A percentile compares a stretch with the other conserved stretches of the same genome.
phyloP scores from a whole-genome alignment of 768 basidiomycete genomes.

The Dacryopinax spathularia region DNA sequence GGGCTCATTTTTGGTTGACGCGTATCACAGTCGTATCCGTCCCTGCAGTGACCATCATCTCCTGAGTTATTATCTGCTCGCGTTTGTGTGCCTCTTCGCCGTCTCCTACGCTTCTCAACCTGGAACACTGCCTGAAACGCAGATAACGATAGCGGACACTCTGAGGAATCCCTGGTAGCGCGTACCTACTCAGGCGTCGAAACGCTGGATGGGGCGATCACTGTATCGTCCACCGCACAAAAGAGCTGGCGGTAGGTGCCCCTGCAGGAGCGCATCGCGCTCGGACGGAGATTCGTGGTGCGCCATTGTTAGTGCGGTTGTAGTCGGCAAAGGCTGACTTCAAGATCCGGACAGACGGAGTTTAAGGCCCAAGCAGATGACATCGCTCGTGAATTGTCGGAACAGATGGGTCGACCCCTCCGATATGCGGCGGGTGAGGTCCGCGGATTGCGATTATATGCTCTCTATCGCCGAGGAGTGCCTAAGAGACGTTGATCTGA shows the following conservation, averaged over 20 bases:
- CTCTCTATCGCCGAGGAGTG: constrained; percentile 63
- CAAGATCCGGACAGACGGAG: constrained; percentile 29
- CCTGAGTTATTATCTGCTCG: too few relatives aligned
- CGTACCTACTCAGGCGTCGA: constrained; percentile 46
- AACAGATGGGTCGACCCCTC: constrained; percentile 87
- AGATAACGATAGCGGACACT: constrained; percentile 76
- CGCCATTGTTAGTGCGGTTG: constrained; percentile 18
- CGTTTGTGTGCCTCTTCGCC: too few relatives aligned
- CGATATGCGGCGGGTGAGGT: constrained; percentile 68
- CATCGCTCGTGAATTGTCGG: constrained; percentile 58
- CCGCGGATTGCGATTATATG: constrained; percentile 62
- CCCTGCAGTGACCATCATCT: too few relatives aligned
- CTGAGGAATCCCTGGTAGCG: constrained; percentile 50
- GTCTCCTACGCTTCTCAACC: too few relatives aligned
- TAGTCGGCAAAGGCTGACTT: neutral
- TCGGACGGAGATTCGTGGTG: constrained; percentile 61
- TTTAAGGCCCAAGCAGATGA: constrained; percentile 43
- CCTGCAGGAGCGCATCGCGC: constrained; percentile 48
- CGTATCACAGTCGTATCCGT: too few relatives aligned
- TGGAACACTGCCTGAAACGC: constrained; percentile 21
- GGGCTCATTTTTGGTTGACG: too few relatives aligned
- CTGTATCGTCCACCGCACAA: constrained; percentile 49
- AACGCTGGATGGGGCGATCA: constrained; percentile 49
- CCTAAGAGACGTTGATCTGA: constrained; percentile 59
- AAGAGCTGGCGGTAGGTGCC: constrained; percentile 51